Evolutionary conservation across 2,329 filamentous ascomycete species (phyloP), one percentile per base, ranked within the genome.

Genomic region (Fusarium camptoceras): DNA sequence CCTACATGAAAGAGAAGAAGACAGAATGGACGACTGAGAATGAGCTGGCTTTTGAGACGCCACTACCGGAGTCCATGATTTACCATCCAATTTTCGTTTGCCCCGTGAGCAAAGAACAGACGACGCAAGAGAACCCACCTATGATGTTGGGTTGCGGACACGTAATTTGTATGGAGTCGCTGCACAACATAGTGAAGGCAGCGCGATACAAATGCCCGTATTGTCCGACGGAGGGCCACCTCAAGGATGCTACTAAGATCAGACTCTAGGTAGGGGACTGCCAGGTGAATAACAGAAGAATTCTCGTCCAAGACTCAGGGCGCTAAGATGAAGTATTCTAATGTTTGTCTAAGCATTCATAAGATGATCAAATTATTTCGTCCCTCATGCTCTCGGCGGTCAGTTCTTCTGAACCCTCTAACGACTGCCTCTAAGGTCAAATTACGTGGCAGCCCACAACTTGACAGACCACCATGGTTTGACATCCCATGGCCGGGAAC

Each of bases 61-160:
- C 88, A 4, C 81, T 90, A 3, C 87, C 88, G 1, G 77, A 80
- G 51, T 86, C 83, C 70, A 89, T 89, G 86, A 83, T 90, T 50
- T 99, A 97, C 83, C 96, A 99, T 80, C 92, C 92, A 59, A 98
- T 99, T 77, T 99, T 99, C 78, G 96, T 99, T 43, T 99, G 96
- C 77, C 96, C 96, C 0, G 96, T 99, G 8, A 94, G 92, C 75
- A 98, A 98, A 79, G 96, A 98, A 78, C 96, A 99, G 80, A 94
- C 92, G 0, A 99, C 95, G 0, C 94, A 97, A 76, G 83, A 86
- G 25, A 99, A 99, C 78, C 96, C 96, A 14, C 94, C 96, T 3
- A 97, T 98, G 92, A 96, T 98, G 88, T 90, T 99, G 77, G 92
- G 93, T 0, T 99, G 96, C 77, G 95, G 96, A 8, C 96, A 99